Evolutionary conservation across 768 basidiomycete species (phyloP).

Genomic region (Lanmaoa pseudosensibilis): DNA sequence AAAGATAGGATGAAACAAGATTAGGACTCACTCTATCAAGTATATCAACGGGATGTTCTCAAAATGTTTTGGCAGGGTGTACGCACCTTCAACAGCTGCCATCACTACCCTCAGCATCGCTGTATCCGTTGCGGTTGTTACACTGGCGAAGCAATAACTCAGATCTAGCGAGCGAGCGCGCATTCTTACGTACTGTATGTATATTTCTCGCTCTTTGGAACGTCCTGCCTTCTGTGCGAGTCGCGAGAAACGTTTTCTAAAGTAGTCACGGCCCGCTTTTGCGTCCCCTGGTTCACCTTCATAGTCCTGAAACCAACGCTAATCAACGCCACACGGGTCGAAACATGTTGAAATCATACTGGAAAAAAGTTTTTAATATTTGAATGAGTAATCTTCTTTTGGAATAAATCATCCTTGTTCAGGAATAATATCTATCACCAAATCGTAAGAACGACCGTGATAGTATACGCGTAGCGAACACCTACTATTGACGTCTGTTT

Average conservation of each 20-base stretch:
- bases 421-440: constrained; percentile 79
- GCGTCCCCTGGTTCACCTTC: constrained; percentile 76
- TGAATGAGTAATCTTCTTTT: constrained; percentile 75
- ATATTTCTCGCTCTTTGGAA: constrained; percentile 85
- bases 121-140: constrained; percentile 90
- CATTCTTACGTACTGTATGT: constrained; percentile 73
- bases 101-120: constrained; percentile 87
- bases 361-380: constrained; percentile 90
- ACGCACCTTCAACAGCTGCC: constrained; percentile 92
- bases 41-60: constrained; percentile 15
- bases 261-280: constrained; percentile 82
- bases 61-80: neutral
- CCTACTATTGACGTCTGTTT: constrained; percentile 88
- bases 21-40: constrained; percentile 63
- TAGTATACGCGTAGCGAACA: constrained; percentile 2
- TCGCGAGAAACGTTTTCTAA: constrained; percentile 80
- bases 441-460: constrained; percentile 1
- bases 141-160: constrained; percentile 42
- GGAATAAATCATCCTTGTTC: constrained; percentile 94
- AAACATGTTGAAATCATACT: constrained; percentile 40
- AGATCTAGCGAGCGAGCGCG: constrained; percentile 8
- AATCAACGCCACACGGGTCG: neutral
- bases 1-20: constrained; percentile 27
- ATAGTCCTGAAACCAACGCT: constrained; percentile 59
- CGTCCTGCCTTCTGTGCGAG: constrained; percentile 84